Percentiles rank a stretch among this genome's conserved stretches.
These are phyloP conservation scores for Saxispiralis lemnorum DNA, from an alignment of 495 filamentous ascomycete species.

Conservation along the genomic window DNA sequence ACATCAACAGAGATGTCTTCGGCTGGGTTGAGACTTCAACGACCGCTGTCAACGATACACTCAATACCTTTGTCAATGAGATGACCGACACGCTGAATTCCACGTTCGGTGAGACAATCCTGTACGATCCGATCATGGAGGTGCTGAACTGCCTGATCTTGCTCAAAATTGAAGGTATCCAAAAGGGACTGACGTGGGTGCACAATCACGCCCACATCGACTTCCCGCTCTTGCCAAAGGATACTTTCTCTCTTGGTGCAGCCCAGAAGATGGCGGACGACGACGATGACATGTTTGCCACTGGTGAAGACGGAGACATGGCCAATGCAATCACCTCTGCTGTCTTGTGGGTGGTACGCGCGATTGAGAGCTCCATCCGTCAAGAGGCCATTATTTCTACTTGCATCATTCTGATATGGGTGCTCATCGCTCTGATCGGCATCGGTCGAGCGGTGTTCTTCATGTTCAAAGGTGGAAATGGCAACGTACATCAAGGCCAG, in stretches of 20 bases:
- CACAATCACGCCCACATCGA: slow-evolving; percentile 65
- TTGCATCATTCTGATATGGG: slow-evolving; percentile 51
- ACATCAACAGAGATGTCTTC: slow-evolving; percentile 70
- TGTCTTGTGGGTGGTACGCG: slow-evolving; percentile 43
- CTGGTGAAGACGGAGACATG: slow-evolving; percentile 47
- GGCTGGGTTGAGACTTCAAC: slow-evolving; percentile 80
- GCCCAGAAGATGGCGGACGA: slow-evolving; percentile 32
- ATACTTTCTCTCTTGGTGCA: slow-evolving; percentile 74
- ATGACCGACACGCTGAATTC: slow-evolving; percentile 51
- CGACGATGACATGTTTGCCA: slow-evolving; percentile 51
- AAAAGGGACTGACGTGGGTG: slow-evolving; percentile 80
- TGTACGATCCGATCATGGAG: slow-evolving; percentile 52
- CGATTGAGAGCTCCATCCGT: slow-evolving; percentile 44
- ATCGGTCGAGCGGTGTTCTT: slow-evolving; percentile 43
- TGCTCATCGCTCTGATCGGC: slow-evolving; percentile 59
- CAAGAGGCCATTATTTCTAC: slow-evolving; percentile 62
- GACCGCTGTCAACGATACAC: slow-evolving; percentile 61
- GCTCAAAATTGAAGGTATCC: slow-evolving; percentile 35
- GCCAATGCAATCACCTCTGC: slow-evolving; percentile 67
- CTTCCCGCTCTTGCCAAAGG: slow-evolving; percentile 58
- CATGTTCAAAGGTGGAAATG: slow-evolving; percentile 31
- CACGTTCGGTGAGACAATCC: slow-evolving; percentile 65
- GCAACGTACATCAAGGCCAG: slow-evolving; percentile 33
- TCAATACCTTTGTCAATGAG: slow-evolving; percentile 61
- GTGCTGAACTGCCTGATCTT: slow-evolving; percentile 33